A percentile compares a stretch with the other conserved stretches of the same genome.
Evolutionary conservation across 306 rosid genomes (phyloP).

Genomic region (Hippophae rhamnoides): DNA sequence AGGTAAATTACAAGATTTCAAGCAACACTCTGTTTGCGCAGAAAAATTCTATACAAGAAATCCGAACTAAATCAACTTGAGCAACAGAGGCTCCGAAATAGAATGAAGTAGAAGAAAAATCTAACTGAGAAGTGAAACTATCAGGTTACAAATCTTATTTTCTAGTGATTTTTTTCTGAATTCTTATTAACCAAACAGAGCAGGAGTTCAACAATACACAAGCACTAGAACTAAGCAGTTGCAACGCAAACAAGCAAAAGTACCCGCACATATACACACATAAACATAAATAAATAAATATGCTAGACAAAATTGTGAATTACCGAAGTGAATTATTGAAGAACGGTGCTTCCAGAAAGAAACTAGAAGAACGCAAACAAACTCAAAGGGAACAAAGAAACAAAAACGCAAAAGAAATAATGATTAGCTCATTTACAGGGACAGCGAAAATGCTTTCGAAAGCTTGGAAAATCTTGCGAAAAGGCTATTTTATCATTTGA

Average conservation of each 20-base stretch:
- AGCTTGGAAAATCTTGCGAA: background rate
- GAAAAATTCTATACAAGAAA: background rate
- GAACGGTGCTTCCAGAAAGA: background rate
- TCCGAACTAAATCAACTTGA: background rate
- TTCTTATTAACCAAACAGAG: slow-evolving; percentile 19
- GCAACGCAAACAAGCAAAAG: background rate
- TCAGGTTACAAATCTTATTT: slow-evolving; percentile 1
- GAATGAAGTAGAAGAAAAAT: background rate
- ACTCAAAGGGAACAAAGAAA: background rate
- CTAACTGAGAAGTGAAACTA: background rate
- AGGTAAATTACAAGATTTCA: too few species aligned
- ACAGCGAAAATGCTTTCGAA: background rate
- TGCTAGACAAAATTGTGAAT: background rate
- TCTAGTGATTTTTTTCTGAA: background rate
- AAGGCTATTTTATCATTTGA: too few species aligned
- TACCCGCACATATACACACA: background rate
- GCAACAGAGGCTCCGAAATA: background rate
- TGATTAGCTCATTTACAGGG: background rate
- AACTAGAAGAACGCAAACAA: slow-evolving; percentile 31
- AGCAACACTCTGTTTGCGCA: too few species aligned
- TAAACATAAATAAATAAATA: background rate
- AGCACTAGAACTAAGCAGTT: background rate
- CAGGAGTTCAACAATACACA: slow-evolving; percentile 1
- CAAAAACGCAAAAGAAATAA: background rate
- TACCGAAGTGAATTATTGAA: slow-evolving; percentile 9